Base-by-base conservation (phyloP, 2,329 filamentous ascomycete genomes). In the Xylaria sp. region DNA sequence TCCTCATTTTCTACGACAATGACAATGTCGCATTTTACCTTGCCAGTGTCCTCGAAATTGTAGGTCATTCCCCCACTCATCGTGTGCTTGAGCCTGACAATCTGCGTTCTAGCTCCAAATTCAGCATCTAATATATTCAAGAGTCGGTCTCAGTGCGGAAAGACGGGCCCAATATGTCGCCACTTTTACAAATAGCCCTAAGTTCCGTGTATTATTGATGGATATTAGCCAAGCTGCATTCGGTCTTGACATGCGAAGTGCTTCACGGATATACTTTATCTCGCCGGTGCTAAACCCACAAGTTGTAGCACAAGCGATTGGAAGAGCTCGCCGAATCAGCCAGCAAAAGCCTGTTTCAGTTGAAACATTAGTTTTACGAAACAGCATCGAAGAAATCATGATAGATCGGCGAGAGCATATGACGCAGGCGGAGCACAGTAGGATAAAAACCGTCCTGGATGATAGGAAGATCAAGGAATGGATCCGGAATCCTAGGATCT, bases 1-100 rank as follows among this genome's bases (percentile, higher is more conserved):
- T 96, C 3, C 87, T 97, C 55, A 85, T 97, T 9, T 98, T 98
- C 75, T 97, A 97, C 74, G 92, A 96, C 64, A 90, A 91, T 33
- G 90, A 95, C 63, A 94, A 96, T 69, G 84, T 91, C 2, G 94
- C 92, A 1, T 96, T 87, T 75, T 97, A 96, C 77, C 85, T 97
- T 40, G 91, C 92, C 0, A 89, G 93, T 72, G 87, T 90, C 31
- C 83, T 98, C 0, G 94, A 97, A 68, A 83, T 94, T 33, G 82
- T 84, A 69, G 71, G 82, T 77, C 4, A 35, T 33, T 6, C 19
- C 6, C 50, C 50, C 4, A 3, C 19, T 54, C 8, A 33, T 55
- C 33, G 19, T 55, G 23, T 38, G 15, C n/a, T 40, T 12, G 37
- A 33, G 25, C 17, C 52, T 56, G 33, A 51, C 21, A 51, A 19